A percentile compares a stretch with the other conserved stretches of the same genome.
phyloP scores from a whole-genome alignment of 352 stramenopile genomes.

The Globisporangium nunn region DNA sequence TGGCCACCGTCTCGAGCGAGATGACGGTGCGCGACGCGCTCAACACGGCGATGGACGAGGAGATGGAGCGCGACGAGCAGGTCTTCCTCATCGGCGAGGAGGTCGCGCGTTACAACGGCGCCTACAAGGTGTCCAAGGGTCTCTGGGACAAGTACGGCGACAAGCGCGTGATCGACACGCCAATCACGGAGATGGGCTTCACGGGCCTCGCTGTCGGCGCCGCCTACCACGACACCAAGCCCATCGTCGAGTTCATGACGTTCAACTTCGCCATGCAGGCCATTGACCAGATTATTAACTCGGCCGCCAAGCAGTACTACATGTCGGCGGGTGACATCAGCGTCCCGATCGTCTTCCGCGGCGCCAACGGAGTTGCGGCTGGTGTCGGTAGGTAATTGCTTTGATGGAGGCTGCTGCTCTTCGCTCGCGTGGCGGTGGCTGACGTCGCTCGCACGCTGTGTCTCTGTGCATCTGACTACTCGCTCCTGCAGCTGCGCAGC shows the following conservation, averaged over 20 bases:
- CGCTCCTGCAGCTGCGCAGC: slow-evolving; percentile 85
- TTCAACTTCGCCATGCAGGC: slow-evolving; percentile 99
- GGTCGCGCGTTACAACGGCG: slow-evolving; percentile 99
- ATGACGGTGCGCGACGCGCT: slow-evolving; percentile 98
- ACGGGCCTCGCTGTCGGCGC: slow-evolving; percentile 92
- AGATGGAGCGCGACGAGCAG: slow-evolving; percentile 95
- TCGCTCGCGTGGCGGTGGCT: neutral
- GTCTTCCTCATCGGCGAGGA: slow-evolving; percentile 97
- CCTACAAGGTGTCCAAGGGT: slow-evolving; percentile 98
- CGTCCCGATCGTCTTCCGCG: slow-evolving; percentile 99
- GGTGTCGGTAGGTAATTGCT: slow-evolving; percentile 82
- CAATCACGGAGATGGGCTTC: slow-evolving; percentile 98
- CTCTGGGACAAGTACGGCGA: slow-evolving; percentile 99
- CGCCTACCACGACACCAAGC: slow-evolving; percentile 95
- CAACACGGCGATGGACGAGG: slow-evolving; percentile 98
- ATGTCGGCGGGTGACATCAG: slow-evolving; percentile 98
- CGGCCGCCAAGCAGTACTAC: slow-evolving; percentile 99
- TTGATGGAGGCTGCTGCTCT: neutral
- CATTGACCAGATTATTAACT: slow-evolving; percentile 99
- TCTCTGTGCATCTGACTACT: neutral
- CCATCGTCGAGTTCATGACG: slow-evolving; percentile 99
- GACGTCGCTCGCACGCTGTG: neutral
- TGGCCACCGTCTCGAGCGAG: slow-evolving; percentile 68
- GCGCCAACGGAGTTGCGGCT: slow-evolving; percentile 96
- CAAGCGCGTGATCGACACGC: slow-evolving; percentile 99